Conservation (phyloP, 2,329 filamentous ascomycete genomes). For the Colletotrichum destructivum region DNA sequence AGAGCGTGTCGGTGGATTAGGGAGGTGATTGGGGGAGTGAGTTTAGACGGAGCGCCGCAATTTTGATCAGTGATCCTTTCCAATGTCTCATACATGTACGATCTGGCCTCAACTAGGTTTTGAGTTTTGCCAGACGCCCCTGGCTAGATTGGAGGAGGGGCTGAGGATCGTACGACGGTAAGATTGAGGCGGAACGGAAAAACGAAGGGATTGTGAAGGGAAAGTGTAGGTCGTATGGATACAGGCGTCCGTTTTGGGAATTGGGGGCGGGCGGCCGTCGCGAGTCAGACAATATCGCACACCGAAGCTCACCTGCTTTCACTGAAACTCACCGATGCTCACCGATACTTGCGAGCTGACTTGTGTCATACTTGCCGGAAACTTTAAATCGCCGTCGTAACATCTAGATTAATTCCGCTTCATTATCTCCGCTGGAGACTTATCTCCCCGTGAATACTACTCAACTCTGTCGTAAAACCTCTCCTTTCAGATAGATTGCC, state of each 20-base stretch:
- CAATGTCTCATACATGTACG: constrained; percentile 4
- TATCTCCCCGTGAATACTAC: no score
- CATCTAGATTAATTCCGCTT: no score
- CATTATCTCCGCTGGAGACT: no score
- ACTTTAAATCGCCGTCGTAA: background rate
- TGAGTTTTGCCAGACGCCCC: background rate
- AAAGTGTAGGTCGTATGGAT: background rate
- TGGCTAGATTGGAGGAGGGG: background rate
- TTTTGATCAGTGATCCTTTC: constrained; percentile 1
- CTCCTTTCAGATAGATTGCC: background rate
- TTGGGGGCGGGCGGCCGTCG: constrained; percentile 8
- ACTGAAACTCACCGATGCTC: constrained; percentile 2
- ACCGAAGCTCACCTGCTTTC: background rate
- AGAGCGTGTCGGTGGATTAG: background rate
- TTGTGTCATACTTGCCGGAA: background rate
- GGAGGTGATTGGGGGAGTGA: background rate
- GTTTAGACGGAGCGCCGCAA: background rate
- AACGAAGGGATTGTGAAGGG: constrained; percentile 21
- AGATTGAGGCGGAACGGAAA: constrained; percentile 38
- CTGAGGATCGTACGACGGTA: background rate
- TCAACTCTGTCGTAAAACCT: no score
- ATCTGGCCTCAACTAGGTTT: background rate
- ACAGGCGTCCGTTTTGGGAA: background rate
- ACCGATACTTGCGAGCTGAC: background rate
- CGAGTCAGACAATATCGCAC: constrained; percentile 30